These are phyloP conservation scores for Draba incana DNA, from an alignment of 345 rosid species.

Conservation along the genomic window DNA sequence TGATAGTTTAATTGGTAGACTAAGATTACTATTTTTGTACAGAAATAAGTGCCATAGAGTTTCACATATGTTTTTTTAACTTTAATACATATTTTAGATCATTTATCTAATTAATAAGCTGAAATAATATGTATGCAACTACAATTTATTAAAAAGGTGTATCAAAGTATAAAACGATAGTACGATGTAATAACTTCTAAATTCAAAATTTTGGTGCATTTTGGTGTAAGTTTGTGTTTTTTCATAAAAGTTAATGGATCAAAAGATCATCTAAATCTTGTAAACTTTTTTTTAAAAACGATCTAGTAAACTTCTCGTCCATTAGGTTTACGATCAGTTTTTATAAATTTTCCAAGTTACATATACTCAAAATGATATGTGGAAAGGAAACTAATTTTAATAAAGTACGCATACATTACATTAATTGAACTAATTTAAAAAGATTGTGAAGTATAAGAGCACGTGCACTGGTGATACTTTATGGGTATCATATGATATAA, in stretches of 20 bases:
- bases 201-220: background rate
- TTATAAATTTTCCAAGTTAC: too few species aligned
- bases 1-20: background rate
- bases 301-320: background rate
- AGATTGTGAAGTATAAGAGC: background rate
- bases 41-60: too few species aligned
- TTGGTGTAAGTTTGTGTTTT: constrained; percentile 2
- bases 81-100: too few species aligned
- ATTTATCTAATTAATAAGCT: too few species aligned
- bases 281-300: background rate
- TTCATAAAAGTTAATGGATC: background rate
- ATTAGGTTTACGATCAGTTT: too few species aligned
- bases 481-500: too few species aligned
- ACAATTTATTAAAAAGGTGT: too few species aligned
- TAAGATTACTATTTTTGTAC: background rate
- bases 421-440: background rate
- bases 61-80: too few species aligned
- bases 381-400: background rate
- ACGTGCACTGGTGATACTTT: too few species aligned
- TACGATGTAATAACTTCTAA: too few species aligned
- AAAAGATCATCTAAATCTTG: background rate
- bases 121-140: too few species aligned
- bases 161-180: too few species aligned
- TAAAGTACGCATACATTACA: background rate
- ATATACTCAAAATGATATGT: background rate